These are phyloP conservation scores for Phialocephala sp. DNA, from an alignment of 2,329 filamentous ascomycete genomes.

Conservation along the genomic window DNA sequence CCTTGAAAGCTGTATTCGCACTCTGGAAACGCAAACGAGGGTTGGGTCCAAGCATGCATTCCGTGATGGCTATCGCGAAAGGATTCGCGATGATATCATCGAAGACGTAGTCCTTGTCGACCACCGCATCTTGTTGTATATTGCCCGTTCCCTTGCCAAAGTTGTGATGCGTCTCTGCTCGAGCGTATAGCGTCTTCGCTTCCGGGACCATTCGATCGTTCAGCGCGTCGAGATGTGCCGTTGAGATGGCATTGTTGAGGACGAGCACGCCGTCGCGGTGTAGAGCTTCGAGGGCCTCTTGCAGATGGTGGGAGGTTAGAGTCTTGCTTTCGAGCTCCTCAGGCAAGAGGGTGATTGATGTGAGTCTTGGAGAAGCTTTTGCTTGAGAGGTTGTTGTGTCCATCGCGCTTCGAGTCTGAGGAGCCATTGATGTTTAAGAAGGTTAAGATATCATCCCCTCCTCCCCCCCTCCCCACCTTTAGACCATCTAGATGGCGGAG, in stretches of 20 bases:
- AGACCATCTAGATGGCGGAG: not conserved
- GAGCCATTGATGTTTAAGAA: not conserved
- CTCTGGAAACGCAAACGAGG: constrained; percentile 47
- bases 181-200: constrained; percentile 43
- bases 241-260: constrained; percentile 54
- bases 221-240: constrained; percentile 56
- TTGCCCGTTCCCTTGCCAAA: constrained; percentile 35
- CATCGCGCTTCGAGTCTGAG: constrained; percentile 2
- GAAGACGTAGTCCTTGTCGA: constrained; percentile 36
- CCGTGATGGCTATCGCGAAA: constrained; percentile 45
- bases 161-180: constrained; percentile 29
- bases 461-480: constrained; percentile 4
- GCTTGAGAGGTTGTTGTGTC: not conserved
- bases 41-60: constrained; percentile 47
- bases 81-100: constrained; percentile 44
- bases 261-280: constrained; percentile 82
- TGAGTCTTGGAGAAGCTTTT: constrained; percentile 8
- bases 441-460: not conserved
- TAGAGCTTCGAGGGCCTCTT: constrained; percentile 90
- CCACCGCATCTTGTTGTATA: constrained; percentile 37
- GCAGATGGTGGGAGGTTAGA: constrained; percentile 53
- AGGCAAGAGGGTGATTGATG: constrained; percentile 24
- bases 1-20: constrained; percentile 49
- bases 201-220: constrained; percentile 56
- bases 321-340: constrained; percentile 24